Conservation (phyloP, 345 rosid species). For the Gossypium stocksii region DNA sequence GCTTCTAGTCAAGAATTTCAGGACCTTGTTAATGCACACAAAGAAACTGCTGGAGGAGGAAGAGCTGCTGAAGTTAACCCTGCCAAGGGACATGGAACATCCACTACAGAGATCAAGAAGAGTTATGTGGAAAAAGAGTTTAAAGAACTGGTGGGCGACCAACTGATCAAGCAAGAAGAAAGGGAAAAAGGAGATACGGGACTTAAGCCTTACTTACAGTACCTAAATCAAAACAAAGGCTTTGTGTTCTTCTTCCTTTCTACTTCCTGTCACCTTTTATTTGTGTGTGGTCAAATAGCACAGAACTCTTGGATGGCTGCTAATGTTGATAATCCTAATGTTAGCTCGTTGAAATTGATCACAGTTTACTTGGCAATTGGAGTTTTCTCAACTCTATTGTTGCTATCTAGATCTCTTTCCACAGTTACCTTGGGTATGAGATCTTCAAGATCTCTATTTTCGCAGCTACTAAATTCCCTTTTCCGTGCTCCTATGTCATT, state of each 20-base stretch:
- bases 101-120: constrained; percentile 53
- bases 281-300: constrained; percentile 45
- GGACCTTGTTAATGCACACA: constrained; percentile 87
- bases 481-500: constrained; percentile 73
- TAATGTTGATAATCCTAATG: constrained; percentile 55
- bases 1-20: constrained; percentile 62
- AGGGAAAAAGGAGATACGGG: constrained; percentile 81
- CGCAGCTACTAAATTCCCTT: constrained; percentile 65
- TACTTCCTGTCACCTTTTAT: constrained; percentile 36
- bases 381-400: constrained; percentile 26
- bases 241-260: constrained; percentile 46
- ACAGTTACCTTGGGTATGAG: constrained; percentile 44
- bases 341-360: constrained; percentile 49
- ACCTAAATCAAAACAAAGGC: constrained; percentile 60
- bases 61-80: constrained; percentile 44
- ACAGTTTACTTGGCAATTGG: constrained; percentile 55
- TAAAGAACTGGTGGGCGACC: constrained; percentile 49
- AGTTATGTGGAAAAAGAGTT: constrained; percentile 37
- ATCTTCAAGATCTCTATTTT: constrained; percentile 62
- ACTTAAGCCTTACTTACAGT: constrained; percentile 63
- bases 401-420: constrained; percentile 43
- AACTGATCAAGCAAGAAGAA: constrained; percentile 78
- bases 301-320: constrained; percentile 86
- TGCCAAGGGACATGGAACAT: constrained; percentile 26
- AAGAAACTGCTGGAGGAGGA: constrained; percentile 86